Base-by-base conservation (phyloP, 352 stramenopile genomes). In the Phytophthora pseudosyringae region DNA sequence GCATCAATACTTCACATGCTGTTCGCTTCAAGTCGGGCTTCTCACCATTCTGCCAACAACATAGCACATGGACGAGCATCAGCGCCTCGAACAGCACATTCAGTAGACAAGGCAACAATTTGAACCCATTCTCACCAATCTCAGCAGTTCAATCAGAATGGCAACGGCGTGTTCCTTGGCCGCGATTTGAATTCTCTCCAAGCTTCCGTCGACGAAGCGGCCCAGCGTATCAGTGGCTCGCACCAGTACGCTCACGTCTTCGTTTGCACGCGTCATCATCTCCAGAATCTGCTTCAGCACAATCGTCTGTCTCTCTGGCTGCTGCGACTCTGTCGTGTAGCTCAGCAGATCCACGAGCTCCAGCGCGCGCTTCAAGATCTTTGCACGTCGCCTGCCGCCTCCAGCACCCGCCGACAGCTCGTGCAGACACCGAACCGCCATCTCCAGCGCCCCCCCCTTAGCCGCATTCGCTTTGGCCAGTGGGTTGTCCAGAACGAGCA, bases 341-440 rank as follows among this genome's bases (percentile, higher is more conserved):
- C 50, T 55, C 12, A 77, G 44, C 7, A 77, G 62, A 26, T 79
- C 69, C 26, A 86, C 46, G 32, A 89, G 45, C 28, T 86, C 73
- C 21, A 90, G 52, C 4, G 77, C 73, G 12, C 75, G 54, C 15
- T 73, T 80, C n/a, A 89, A 50, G 35, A 70, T 61, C 26, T 73
- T 76, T 18, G 62, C 70, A 36, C 75, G 79, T 35, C 67, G 62
- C 62, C 79, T 81, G 43, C 55, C 48, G 26, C 36, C 38, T 57
- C 51, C 16, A 76, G 35, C 21, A n/a, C 40, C 48, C 11, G 29
- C 28, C 38, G 50, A 48, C 31, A 70, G 52, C 31, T 61, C 59
- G n/a, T 58, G 53, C 9, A 73, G 29, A 54, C 59, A 67, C 35
- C 54, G 35, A 26, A 67, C 25, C 35, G 74, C 67, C 40, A 88